phyloP scores from a whole-genome alignment of 2,329 filamentous ascomycete species.

The Fusarium poae region DNA sequence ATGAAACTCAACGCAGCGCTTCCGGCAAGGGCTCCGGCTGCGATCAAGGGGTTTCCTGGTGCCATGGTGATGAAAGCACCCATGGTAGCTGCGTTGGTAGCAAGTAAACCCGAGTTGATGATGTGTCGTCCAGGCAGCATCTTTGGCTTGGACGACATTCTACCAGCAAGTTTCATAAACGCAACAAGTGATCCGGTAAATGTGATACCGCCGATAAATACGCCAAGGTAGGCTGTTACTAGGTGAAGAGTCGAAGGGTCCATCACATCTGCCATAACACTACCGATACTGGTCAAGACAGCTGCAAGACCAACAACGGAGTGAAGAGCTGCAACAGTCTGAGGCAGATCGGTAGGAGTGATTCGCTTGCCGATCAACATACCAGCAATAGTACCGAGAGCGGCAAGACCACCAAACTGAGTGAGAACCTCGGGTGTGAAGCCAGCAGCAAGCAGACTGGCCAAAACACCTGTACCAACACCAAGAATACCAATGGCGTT shows the following conservation, averaged over 20 bases:
- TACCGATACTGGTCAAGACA: constrained; percentile 88
- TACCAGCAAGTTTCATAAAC: constrained; percentile 86
- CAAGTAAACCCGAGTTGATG: constrained; percentile 80
- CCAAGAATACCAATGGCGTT: constrained; percentile 90
- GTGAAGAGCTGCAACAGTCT: constrained; percentile 89
- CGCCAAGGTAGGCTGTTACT: constrained; percentile 87
- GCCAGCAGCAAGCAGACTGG: constrained; percentile 83
- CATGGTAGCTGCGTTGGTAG: constrained; percentile 84
- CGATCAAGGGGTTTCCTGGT: constrained; percentile 81
- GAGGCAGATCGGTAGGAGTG: constrained; percentile 87
- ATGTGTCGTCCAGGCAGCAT: constrained; percentile 79
- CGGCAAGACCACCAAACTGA: constrained; percentile 83
- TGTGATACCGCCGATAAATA: constrained; percentile 87
- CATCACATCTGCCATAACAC: constrained; percentile 79
- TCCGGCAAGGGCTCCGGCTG: constrained; percentile 80
- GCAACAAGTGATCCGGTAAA: constrained; percentile 93
- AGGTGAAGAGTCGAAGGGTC: constrained; percentile 83
- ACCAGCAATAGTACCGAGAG: constrained; percentile 75
- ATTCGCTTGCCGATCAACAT: constrained; percentile 86
- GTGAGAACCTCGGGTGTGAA: constrained; percentile 82
- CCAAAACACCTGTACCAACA: constrained; percentile 84
- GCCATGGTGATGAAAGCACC: constrained; percentile 85
- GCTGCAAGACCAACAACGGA: constrained; percentile 91
- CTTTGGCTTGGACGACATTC: constrained; percentile 82
- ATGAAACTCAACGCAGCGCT: constrained; percentile 84